Percentiles rank a stretch among this genome's conserved stretches.
Evolutionary conservation across 495 filamentous ascomycete genomes (phyloP).

Genomic region (Coniosporium apollinis): DNA sequence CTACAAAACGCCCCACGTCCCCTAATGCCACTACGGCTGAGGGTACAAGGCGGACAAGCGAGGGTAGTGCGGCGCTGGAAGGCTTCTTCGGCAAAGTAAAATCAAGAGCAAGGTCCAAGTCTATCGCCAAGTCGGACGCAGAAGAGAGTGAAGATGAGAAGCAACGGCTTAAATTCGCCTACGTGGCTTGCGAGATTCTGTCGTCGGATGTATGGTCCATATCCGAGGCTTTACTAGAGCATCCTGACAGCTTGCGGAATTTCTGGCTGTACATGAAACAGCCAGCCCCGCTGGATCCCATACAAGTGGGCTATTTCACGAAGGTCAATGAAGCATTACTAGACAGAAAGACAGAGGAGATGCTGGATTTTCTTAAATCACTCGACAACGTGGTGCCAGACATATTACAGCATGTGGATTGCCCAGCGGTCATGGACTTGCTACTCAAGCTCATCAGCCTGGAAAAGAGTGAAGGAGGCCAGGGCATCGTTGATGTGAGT

Average conservation of each 20-base stretch:
- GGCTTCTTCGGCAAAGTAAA: slow-evolving; percentile 20
- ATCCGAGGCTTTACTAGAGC: slow-evolving; percentile 78
- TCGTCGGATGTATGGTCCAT: slow-evolving; percentile 96
- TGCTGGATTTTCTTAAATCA: slow-evolving; percentile 75
- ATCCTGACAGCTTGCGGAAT: slow-evolving; percentile 51
- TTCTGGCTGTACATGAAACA: slow-evolving; percentile 87
- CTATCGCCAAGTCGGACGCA: slow-evolving; percentile 15
- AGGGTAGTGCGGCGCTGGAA: slow-evolving; percentile 6
- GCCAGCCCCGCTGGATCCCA: slow-evolving; percentile 64
- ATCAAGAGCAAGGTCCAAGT: slow-evolving; percentile 14
- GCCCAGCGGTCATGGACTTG: slow-evolving; percentile 97
- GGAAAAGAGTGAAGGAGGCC: slow-evolving; percentile 80
- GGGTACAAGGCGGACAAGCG: not conserved
- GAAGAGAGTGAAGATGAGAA: slow-evolving; percentile 47
- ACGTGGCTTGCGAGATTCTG: slow-evolving; percentile 79
- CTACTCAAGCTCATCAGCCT: slow-evolving; percentile 93
- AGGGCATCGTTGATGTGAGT: slow-evolving; percentile 86
- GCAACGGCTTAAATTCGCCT: slow-evolving; percentile 77
- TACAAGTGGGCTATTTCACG: slow-evolving; percentile 94
- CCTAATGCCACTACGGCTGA: not conserved
- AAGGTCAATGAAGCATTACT: slow-evolving; percentile 95
- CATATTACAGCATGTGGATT: slow-evolving; percentile 89
- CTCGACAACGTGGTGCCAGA: slow-evolving; percentile 64
- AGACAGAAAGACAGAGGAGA: slow-evolving; percentile 94
- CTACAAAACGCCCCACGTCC: slow-evolving; percentile 36